phyloP scores from a whole-genome alignment of 2,329 filamentous ascomycete species.

The Fusarium chaquense region DNA sequence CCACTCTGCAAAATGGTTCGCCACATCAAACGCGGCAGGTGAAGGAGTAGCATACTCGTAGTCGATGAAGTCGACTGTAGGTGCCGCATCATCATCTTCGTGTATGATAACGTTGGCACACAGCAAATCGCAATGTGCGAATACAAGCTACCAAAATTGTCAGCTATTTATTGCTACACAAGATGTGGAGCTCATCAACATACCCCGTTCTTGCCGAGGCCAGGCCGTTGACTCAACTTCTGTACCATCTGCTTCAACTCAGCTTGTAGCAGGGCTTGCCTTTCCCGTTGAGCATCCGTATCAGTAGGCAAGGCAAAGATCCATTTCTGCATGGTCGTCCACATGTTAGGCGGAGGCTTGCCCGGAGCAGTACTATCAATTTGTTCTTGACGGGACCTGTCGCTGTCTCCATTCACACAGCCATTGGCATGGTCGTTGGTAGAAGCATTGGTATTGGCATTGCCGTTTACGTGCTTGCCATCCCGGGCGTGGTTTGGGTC shows the following conservation, averaged over 20 bases:
- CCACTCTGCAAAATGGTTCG: constrained; percentile 99
- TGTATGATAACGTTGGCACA: constrained; percentile 95
- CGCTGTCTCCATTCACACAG: constrained; percentile 46
- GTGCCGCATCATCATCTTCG: constrained; percentile 51
- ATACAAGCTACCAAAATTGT: constrained; percentile 73
- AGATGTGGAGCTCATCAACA: constrained; percentile 48
- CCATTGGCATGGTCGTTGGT: constrained; percentile 50
- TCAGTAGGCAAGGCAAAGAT: constrained; percentile 83
- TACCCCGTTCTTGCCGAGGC: constrained; percentile 81
- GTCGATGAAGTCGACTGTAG: constrained; percentile 83
- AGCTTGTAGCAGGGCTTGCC: constrained; percentile 75
- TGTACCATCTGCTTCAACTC: constrained; percentile 79
- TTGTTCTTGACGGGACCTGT: constrained; percentile 52
- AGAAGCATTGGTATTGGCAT: constrained; percentile 49
- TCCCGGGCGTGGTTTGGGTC: constrained; percentile 44
- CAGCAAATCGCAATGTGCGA: constrained; percentile 95
- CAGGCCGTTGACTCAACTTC: constrained; percentile 80
- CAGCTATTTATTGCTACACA: constrained; percentile 21
- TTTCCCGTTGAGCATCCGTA: constrained; percentile 75
- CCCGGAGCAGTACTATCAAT: constrained; percentile 69
- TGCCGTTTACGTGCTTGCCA: constrained; percentile 50
- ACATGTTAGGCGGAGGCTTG: constrained; percentile 85
- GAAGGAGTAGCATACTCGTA: constrained; percentile 98
- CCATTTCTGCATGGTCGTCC: constrained; percentile 98
- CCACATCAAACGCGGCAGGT: constrained; percentile 93